Percentiles rank a stretch among this genome's conserved stretches.
These are phyloP conservation scores for Clarireedia homoeocarpa DNA, from an alignment of 2,329 filamentous ascomycete genomes.

Conservation along the genomic window DNA sequence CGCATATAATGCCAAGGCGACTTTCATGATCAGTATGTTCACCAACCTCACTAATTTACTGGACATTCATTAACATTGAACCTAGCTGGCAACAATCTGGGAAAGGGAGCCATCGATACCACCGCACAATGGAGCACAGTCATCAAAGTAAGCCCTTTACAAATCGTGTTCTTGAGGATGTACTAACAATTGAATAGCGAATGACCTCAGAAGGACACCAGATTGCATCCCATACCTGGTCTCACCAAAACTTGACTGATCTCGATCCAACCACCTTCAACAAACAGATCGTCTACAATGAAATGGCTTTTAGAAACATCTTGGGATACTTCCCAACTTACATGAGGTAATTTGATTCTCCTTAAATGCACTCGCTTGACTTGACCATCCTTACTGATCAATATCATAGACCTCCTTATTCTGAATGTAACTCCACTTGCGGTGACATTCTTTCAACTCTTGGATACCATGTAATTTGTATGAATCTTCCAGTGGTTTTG, in stretches of 20 bases:
- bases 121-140: slow-evolving; percentile 39
- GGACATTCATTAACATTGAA: slow-evolving; percentile 3
- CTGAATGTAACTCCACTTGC: slow-evolving; percentile 35
- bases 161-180: neutral
- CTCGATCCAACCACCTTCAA: slow-evolving; percentile 36
- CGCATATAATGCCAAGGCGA: slow-evolving; percentile 53
- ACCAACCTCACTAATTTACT: slow-evolving; percentile 21
- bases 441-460: slow-evolving; percentile 32
- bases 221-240: slow-evolving; percentile 51
- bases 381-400: neutral
- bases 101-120: slow-evolving; percentile 24
- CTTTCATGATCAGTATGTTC: slow-evolving; percentile 49
- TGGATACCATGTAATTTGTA: slow-evolving; percentile 40
- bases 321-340: slow-evolving; percentile 49
- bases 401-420: slow-evolving; percentile 33
- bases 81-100: slow-evolving; percentile 44
- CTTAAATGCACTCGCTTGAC: neutral
- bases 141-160: slow-evolving; percentile 30
- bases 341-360: slow-evolving; percentile 29
- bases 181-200: slow-evolving; percentile 22
- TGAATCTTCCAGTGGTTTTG: neutral
- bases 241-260: slow-evolving; percentile 40
- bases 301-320: slow-evolving; percentile 48
- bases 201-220: slow-evolving; percentile 41
- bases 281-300: slow-evolving; percentile 44